Base-by-base conservation (phyloP, 202 grass and related monocot species). In the Eragrostis tef region DNA sequence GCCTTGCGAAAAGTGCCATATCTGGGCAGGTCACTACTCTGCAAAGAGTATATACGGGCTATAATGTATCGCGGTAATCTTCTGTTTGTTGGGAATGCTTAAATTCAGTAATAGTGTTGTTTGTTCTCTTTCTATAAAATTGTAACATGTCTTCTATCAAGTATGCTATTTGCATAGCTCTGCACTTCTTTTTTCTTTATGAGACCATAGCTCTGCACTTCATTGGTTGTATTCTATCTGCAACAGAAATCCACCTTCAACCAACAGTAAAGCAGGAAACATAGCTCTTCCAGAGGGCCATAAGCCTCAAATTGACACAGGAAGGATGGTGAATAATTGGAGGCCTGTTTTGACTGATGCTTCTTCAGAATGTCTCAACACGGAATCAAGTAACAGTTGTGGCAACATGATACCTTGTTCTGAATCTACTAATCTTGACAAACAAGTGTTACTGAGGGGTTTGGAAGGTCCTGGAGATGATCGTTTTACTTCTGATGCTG, bases 21-120 rank as follows among this genome's bases (percentile, higher is more conserved):
- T 98, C 95, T 53, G 92, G 95, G 81, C 95, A 98, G 88, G 34
- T 39, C 83, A 87, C 39, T 82, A 85, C 26, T 74, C 41, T 83
- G 53, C 84, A 77, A 70, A 75, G 80, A 73, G 64, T 76, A 82
- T 94, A 88, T 82, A 72, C 47, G 70, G 81, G 87, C 52, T 48
- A 72, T 79, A 89, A 72, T 51, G 49, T 72, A 53, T 72, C 86
- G 57, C 89, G 84, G 95, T 98, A 80, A 47, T 70, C 51, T 79
- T 78, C 79, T 79, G 24, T 69, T 67, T 53, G 7, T 68, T 76
- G 12, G 21, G 34, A 56, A 63, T 74, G 7, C 63, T 70, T 66
- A 56, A 17, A 61, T 70, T 85, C 21, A 50, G 9, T 50, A 77
- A 31, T 74, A 67, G 17, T 76, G 64, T 85, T 56, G 9, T 16